Evolutionary conservation across 169 alveolate genomes (phyloP).

Genomic region (Cryptosporidium baileyi): DNA sequence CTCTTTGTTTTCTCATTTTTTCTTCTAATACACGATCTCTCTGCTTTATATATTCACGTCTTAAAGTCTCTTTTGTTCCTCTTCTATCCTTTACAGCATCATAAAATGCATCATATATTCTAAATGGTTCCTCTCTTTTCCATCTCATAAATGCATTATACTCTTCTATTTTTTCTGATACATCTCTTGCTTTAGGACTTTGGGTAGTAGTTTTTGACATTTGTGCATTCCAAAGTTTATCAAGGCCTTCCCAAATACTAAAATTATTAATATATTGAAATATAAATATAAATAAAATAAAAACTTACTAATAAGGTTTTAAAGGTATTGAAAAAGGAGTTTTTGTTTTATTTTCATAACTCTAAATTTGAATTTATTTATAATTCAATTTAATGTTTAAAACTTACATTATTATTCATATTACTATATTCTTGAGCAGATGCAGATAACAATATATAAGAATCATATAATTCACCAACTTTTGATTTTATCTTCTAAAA

Average conservation of each 20-base stretch:
- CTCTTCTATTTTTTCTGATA: background rate
- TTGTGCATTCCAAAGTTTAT: slow-evolving; percentile 34
- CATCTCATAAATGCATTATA: slow-evolving; percentile 32
- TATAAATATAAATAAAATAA: background rate
- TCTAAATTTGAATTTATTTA: background rate
- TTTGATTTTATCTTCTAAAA: slow-evolving; percentile 8
- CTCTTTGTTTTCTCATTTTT: slow-evolving; percentile 51
- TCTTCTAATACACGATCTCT: slow-evolving; percentile 56
- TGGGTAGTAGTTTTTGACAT: slow-evolving; percentile 64
- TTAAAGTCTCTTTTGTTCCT: background rate
- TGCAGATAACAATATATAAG: slow-evolving; percentile 60
- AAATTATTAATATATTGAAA: background rate
- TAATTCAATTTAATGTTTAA: background rate
- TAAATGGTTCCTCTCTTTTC: slow-evolving; percentile 60
- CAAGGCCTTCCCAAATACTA: slow-evolving; percentile 59
- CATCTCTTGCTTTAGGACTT: slow-evolving; percentile 40
- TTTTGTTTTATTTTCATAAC: background rate
- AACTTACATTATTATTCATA: background rate
- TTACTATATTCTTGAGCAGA: slow-evolving; percentile 41
- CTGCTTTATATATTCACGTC: slow-evolving; percentile 26
- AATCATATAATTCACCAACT: slow-evolving; percentile 44
- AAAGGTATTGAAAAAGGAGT: slow-evolving; percentile 45
- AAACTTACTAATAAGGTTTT: slow-evolving; percentile 67
- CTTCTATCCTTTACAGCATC: slow-evolving; percentile 47
- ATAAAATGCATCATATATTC: slow-evolving; percentile 44